A percentile compares a stretch with the other conserved stretches of the same genome.
Conservation (phyloP, 306 rosid genomes). For the Hylodesmum podocarpum region DNA sequence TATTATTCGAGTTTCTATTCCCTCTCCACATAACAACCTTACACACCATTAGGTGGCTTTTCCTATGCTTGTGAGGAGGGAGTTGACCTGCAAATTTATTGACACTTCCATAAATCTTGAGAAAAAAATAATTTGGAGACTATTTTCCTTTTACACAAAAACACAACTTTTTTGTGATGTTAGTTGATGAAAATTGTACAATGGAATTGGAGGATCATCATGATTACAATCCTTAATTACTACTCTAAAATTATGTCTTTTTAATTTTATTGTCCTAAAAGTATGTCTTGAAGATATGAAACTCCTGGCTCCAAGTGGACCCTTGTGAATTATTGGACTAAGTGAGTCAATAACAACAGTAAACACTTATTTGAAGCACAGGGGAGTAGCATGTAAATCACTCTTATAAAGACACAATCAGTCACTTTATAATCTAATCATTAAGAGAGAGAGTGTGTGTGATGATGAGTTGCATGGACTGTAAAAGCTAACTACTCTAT, state of each 20-base stretch:
- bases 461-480: slow-evolving; percentile 50
- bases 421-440: slow-evolving; percentile 2
- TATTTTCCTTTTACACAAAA: neutral
- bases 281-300: slow-evolving; percentile 22
- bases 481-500: slow-evolving; percentile 21
- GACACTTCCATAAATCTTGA: neutral
- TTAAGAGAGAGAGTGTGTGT: slow-evolving; percentile 11
- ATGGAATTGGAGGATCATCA: neutral
- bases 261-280: slow-evolving; percentile 16
- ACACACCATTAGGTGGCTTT: too few species aligned
- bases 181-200: neutral
- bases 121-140: neutral
- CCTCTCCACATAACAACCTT: too few species aligned
- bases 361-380: neutral
- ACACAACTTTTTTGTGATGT: neutral
- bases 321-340: slow-evolving; percentile 27
- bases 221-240: slow-evolving; percentile 18
- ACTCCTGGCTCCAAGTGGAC: slow-evolving; percentile 38
- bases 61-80: neutral
- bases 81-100: neutral
- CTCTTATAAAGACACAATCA: neutral
- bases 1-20: too few species aligned
- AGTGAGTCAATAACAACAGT: neutral
- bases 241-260: neutral
- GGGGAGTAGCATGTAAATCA: neutral